Evolutionary conservation across 257 asterid genomes (phyloP), one percentile per base, ranked within the genome.

Genomic region (Eustoma russellianum): DNA sequence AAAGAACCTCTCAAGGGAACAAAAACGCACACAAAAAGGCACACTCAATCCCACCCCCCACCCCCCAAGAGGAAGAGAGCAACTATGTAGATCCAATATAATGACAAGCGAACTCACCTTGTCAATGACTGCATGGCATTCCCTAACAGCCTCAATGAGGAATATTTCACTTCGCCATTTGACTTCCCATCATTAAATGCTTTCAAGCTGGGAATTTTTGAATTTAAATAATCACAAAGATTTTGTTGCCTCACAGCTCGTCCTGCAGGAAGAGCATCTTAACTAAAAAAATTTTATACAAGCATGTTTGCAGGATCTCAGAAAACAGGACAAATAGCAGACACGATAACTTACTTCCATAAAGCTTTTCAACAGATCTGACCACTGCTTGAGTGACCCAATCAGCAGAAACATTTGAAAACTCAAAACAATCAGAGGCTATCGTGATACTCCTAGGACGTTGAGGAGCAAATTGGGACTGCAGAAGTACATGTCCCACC

Each of bases 401-500:
- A 46, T 74, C 92, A 57, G 75, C 75, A 63, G 86, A 80, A 61
- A 65, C 17, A 76, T 73, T 88, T 54, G 81, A 62, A 59, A 70
- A 64, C 61, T 78, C 72, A 68, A 92, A 92, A 66, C 77, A 80
- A 75, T 92, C 97, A 67, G 85, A 89, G 15, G 99, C 97, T 56
- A 92, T 70, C 52, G 88, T 63, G 62, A 88, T 55, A 59, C 66
- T 88, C 77, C 94, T 76, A 0, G 97, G 55, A 62, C 87, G 94
- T 61, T 73, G 87, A 46, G 66, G 56, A 60, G 82, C 69, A 63
- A 69, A 85, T 15, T 97, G 96, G 67, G 83, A 71, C 74, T 88
- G 99, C 78, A 92, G 75, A 52, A 92, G 78, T 66, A 83, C 78
- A 61, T 88, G 95, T 61, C 94, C 95, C 64, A 92, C 99, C 56